Evolutionary conservation across 2,329 filamentous ascomycete species (phyloP), one percentile per base, ranked within the genome.

Genomic region (Beauveria sp.): DNA sequence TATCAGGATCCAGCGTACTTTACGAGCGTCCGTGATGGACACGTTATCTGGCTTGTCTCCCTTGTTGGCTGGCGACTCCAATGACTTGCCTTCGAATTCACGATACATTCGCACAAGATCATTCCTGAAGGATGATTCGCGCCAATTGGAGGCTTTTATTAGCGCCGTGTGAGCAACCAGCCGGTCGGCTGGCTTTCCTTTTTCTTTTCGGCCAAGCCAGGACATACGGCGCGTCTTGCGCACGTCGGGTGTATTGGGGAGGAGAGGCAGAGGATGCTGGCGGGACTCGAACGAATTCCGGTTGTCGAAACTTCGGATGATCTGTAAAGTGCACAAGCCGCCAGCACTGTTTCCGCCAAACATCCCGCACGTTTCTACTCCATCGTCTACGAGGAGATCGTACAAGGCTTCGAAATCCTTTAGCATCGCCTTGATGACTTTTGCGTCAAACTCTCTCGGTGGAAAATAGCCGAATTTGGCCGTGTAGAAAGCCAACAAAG

Each of bases 1-100:
- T 7, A 93, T 80, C 41, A 92, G 70, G 34, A 92, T 83, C 90
- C 90, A 94, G 44, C 90, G 81, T 18, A 92, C 82, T 71, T 91
- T 92, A 46, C 90, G 84, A 1, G 84, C 88, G 64, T 93, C 90
- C 9, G 80, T 76, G 12, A 84, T 74, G 0, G 72, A 72, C 2
- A 76, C 68, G 67, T 83, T 85, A 41, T 85, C 82, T 6, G 71
- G 63, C 61, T 83, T 84, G 62, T 87, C 83, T 0, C 76, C 74
- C 63, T 81, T 85, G 22, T 76, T 74, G 41, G 34, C 5, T 2
- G 80, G 77, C 0, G 74, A 72, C 53, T 79, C 72, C 22, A 81
- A 70, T 8, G 77, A 79, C 7, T 84, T 79, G 57, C 84, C 82
- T 68, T 94, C 90, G 61, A 92, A 93, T 3, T 77, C 78, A 3